phyloP scores from a whole-genome alignment of 2,329 filamentous ascomycete species.

The Catunica adiposa region DNA sequence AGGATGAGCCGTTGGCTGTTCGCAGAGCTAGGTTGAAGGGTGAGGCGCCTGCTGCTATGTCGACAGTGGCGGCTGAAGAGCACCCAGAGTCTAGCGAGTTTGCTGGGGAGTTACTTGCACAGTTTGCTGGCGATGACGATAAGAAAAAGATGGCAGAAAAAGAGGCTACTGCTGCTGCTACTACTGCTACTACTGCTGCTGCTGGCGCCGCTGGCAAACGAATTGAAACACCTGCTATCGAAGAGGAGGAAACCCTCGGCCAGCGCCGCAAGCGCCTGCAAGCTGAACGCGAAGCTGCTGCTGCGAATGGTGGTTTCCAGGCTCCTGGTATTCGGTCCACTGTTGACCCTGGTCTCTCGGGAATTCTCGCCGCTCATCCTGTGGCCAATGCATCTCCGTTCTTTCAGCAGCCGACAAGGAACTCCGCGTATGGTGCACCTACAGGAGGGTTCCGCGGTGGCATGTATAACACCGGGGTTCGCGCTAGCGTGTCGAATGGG shows the following conservation, averaged over 20 bases:
- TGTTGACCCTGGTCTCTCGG: slow-evolving; percentile 29
- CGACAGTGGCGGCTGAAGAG: slow-evolving; percentile 19
- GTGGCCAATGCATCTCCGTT: slow-evolving; percentile 18
- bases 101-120: slow-evolving; percentile 49
- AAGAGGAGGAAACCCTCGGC: slow-evolving; percentile 62
- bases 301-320: slow-evolving; percentile 32
- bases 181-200: too few relatives aligned
- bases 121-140: slow-evolving; percentile 28
- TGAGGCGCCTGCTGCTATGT: slow-evolving; percentile 17
- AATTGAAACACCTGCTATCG: slow-evolving; percentile 24
- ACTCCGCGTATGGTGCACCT: slow-evolving; percentile 10
- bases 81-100: slow-evolving; percentile 50
- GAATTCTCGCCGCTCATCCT: slow-evolving; percentile 35
- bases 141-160: slow-evolving; percentile 21
- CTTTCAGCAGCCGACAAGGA: slow-evolving; percentile 15
- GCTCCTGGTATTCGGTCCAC: slow-evolving; percentile 8
- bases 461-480: slow-evolving; percentile 35
- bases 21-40: slow-evolving; percentile 9
- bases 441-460: slow-evolving; percentile 32
- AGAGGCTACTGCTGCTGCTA: background rate
- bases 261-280: slow-evolving; percentile 61
- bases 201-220: too few relatives aligned
- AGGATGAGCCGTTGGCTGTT: slow-evolving; percentile 24
- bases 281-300: slow-evolving; percentile 48
- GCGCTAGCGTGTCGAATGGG: slow-evolving; percentile 2